phyloP scores from a whole-genome alignment of 2,329 filamentous ascomycete species.

The Penicillium hesseltinei region DNA sequence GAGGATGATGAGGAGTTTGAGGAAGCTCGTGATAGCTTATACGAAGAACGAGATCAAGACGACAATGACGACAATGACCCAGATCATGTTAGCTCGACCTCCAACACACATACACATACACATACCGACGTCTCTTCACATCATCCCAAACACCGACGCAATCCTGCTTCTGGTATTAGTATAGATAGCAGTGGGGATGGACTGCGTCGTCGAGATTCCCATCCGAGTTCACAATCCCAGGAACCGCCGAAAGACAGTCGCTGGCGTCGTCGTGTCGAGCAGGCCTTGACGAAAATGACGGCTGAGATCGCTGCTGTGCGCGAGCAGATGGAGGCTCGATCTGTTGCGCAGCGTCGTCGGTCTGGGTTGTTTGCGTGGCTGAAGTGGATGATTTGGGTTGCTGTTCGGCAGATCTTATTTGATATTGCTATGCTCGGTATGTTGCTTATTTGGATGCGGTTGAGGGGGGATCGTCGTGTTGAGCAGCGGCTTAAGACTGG shows the following conservation, averaged over 20 bases:
- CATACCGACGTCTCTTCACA: constrained; percentile 24
- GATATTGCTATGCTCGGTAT: constrained; percentile 59
- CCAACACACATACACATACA: constrained; percentile 13
- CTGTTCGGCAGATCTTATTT: constrained; percentile 69
- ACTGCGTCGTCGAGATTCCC: constrained; percentile 6
- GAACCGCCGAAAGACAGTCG: constrained; percentile 61
- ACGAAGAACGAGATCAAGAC: constrained; percentile 32
- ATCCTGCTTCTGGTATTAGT: constrained; percentile 8
- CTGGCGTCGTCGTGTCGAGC: constrained; percentile 82
- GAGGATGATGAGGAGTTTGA: constrained; percentile 40
- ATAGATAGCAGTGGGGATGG: constrained; percentile 10
- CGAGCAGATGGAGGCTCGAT: constrained; percentile 79
- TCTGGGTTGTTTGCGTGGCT: constrained; percentile 68
- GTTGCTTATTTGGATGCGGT: constrained; percentile 42
- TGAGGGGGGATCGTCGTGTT: constrained; percentile 43
- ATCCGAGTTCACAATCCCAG: constrained; percentile 47
- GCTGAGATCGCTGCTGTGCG: constrained; percentile 88
- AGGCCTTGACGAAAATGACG: constrained; percentile 81
- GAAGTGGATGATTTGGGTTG: constrained; percentile 66
- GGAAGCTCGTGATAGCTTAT: constrained; percentile 36
- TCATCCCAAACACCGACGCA: constrained; percentile 9
- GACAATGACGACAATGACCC: constrained; percentile 27
- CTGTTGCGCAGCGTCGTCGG: constrained; percentile 67
- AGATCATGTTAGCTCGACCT: constrained; percentile 43
- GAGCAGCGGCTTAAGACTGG: constrained; percentile 39